Conservation (phyloP, 2,329 filamentous ascomycete genomes). For the Colletotrichum lini region DNA sequence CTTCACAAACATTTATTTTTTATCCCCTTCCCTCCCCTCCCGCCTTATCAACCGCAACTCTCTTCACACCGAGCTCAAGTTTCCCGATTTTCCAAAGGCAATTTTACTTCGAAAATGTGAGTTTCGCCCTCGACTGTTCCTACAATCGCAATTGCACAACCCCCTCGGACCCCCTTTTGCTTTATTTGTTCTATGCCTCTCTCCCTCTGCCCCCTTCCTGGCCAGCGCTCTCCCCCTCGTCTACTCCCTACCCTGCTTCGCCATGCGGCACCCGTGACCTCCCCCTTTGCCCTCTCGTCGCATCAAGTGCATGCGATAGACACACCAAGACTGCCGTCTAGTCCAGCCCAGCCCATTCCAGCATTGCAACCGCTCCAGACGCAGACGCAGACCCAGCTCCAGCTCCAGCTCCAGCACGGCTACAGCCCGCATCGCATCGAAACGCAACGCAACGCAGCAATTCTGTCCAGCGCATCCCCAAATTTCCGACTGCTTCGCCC, state of each 20-base stretch:
- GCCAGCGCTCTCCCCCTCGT: background rate
- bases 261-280: conserved; percentile 13
- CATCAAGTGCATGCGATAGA: conserved; percentile 17
- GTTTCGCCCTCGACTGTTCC: conserved; percentile 24
- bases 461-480: background rate
- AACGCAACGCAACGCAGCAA: conserved; percentile 7
- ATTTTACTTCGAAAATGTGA: conserved; percentile 41
- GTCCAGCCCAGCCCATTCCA: background rate
- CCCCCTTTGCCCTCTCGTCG: conserved; percentile 5
- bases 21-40: conserved; percentile 24
- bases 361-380: background rate
- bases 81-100: conserved; percentile 22
- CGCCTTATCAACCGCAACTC: conserved; percentile 28
- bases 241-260: conserved; percentile 9
- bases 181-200: background rate
- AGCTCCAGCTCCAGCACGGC: background rate
- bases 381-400: background rate
- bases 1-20: conserved; percentile 38
- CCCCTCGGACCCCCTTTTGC: background rate
- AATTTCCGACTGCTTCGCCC: no score
- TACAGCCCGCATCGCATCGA: conserved; percentile 9
- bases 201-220: conserved; percentile 4
- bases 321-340: background rate
- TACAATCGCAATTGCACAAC: conserved; percentile 18
- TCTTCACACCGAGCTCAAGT: conserved; percentile 27